Conservation (phyloP, 331 rosid species). For the Rosa hybrid region DNA sequence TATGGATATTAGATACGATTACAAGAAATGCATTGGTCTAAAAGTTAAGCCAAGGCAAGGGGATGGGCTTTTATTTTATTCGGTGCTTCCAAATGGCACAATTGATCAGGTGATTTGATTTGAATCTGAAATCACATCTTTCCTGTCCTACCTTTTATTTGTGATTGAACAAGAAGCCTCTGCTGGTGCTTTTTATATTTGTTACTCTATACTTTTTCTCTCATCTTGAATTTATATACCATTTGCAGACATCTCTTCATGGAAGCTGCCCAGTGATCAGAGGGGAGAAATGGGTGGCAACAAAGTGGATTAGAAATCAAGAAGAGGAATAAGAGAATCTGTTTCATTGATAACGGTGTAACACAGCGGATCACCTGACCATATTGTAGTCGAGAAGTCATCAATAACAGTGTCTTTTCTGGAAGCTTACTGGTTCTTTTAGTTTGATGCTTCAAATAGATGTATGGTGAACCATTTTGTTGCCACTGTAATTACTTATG, state of each 20-base stretch:
- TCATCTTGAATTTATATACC: not conserved
- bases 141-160: not conserved
- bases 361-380: not conserved
- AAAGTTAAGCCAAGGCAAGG: constrained; percentile 79
- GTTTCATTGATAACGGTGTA: not conserved
- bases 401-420: not conserved
- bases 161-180: not conserved
- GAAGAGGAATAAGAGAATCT: not conserved
- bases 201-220: not conserved
- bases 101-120: constrained; percentile 67
- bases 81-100: constrained; percentile 70
- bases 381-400: not conserved
- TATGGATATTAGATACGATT: constrained; percentile 50
- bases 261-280: constrained; percentile 87
- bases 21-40: constrained; percentile 60
- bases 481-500: constrained; percentile 3
- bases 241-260: constrained; percentile 73
- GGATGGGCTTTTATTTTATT: constrained; percentile 85
- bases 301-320: constrained; percentile 88
- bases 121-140: not conserved
- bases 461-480: not conserved
- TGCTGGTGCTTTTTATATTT: not conserved
- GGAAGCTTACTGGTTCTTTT: not conserved
- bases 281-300: constrained; percentile 93
- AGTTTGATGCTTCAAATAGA: not conserved